Base-by-base conservation (phyloP, 495 filamentous ascomycete species). In the Tuber microsphaerosporum region DNA sequence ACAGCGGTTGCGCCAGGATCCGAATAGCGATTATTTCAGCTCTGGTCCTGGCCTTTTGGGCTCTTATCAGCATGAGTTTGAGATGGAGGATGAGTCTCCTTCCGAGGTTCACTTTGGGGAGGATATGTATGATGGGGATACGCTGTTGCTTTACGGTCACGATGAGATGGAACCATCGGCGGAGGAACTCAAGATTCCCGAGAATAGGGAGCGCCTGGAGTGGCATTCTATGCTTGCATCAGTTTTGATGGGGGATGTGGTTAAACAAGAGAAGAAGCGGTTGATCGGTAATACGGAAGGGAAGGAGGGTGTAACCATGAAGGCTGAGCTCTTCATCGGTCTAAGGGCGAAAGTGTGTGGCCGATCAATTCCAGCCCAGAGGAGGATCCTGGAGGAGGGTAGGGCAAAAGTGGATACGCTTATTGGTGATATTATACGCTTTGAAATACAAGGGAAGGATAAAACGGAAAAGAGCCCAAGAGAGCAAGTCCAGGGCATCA, bases 141-240 rank as follows among this genome's bases (percentile, higher is more conserved):
- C 92, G 42, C 90, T 97, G 81, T 88, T 98, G 74, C 97, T 97
- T 81, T 89, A 94, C 78, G 88, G 91, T 45, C 91, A 93, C 74
- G 92, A 95, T 80, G 92, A 97, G 75, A 91, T 92, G 76, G 90
- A 96, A 79, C 93, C 94, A 5, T 93, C 93, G 6, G 84, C 91
- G 43, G 95, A 97, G 75, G 96, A 99, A 83, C 85, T 97, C 46
- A 91, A 91, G 85, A 91, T 96, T 78, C 91, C 92, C 1, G 90
- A 89, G 78, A 98, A 95, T 81, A 89, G 95, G 72, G 95, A 98
- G 84, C 87, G 95, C 51, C 85, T 99, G 42, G 96, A 99, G 84
- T 99, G 95, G 95, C 94, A 99, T 85, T 91, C 92, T 7, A 99
- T 99, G 95, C 86, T 99, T 56, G 93, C 94, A 42, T 94, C 93